phyloP scores from a whole-genome alignment of 495 filamentous ascomycete species.

The Aspergillus funiculosus region DNA sequence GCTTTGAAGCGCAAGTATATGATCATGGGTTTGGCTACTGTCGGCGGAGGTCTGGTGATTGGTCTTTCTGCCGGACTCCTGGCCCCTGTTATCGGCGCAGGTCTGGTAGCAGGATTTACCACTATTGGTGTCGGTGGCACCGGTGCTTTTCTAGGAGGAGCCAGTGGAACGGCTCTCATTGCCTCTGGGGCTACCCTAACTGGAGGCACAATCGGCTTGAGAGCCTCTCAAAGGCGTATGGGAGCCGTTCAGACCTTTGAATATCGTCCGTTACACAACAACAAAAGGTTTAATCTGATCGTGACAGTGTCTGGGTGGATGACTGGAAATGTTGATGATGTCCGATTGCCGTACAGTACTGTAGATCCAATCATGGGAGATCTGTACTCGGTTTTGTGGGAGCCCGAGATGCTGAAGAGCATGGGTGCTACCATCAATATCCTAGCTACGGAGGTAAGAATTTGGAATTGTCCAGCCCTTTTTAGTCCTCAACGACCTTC shows the following conservation, averaged over 20 bases:
- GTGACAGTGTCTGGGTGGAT: conserved; percentile 97
- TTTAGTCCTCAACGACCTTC: neutral
- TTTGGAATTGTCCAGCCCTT: neutral
- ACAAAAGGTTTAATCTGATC: conserved; percentile 94
- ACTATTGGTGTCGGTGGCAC: conserved; percentile 92
- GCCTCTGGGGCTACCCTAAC: conserved; percentile 83
- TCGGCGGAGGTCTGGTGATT: conserved; percentile 92
- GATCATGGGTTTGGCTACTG: conserved; percentile 95
- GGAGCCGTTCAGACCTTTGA: conserved; percentile 95
- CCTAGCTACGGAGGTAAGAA: conserved; percentile 84
- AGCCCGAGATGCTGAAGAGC: conserved; percentile 93
- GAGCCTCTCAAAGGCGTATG: conserved; percentile 77
- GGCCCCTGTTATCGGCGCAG: conserved; percentile 90
- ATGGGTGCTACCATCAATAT: conserved; percentile 99
- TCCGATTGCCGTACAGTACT: conserved; percentile 89
- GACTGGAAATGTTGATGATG: conserved; percentile 95
- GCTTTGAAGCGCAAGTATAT: conserved; percentile 76
- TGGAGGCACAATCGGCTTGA: conserved; percentile 76
- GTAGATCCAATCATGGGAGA: conserved; percentile 98
- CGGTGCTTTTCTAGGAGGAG: conserved; percentile 80
- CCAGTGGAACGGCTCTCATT: conserved; percentile 89
- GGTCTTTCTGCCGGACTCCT: conserved; percentile 88
- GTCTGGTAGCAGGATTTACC: conserved; percentile 89
- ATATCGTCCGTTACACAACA: conserved; percentile 93
- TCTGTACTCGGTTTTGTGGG: conserved; percentile 95